Evolutionary conservation across 768 basidiomycete genomes (phyloP).

Genomic region (Symmetrospora coprosmae): DNA sequence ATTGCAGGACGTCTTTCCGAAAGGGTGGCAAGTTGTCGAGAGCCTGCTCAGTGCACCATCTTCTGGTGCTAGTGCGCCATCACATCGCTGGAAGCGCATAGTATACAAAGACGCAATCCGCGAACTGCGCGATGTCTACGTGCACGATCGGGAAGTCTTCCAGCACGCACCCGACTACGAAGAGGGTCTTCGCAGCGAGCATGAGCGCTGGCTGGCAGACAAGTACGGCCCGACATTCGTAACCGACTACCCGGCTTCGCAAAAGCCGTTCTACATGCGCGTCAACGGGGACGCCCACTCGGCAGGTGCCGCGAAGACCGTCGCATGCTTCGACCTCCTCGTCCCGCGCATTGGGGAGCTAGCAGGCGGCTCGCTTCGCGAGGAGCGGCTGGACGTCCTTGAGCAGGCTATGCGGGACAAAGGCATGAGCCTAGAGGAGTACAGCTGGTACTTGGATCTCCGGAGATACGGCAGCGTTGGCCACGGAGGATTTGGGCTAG

Average conservation of each 20-base stretch:
- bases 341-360: conserved; percentile 80
- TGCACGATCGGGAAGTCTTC: conserved; percentile 6
- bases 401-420: conserved; percentile 43
- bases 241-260: conserved; percentile 62
- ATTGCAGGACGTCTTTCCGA: neutral
- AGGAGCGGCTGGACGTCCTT: conserved; percentile 53
- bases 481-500: conserved; percentile 91
- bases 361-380: conserved; percentile 73
- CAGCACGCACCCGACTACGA: conserved; percentile 47
- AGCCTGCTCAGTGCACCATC: too few relatives aligned
- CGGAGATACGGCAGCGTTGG: conserved; percentile 71
- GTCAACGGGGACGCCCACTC: conserved; percentile 11
- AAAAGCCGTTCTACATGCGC: conserved; percentile 98
- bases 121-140: conserved; percentile 41
- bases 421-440: conserved; percentile 41
- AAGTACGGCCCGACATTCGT: conserved; percentile 68
- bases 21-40: neutral
- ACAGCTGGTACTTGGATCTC: conserved; percentile 59
- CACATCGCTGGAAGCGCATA: conserved; percentile 52
- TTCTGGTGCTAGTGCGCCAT: too few relatives aligned
- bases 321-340: conserved; percentile 90
- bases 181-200: conserved; percentile 62
- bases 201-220: conserved; percentile 80
- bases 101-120: conserved; percentile 63
- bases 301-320: conserved; percentile 42